Base-by-base conservation (phyloP, 352 stramenopile species). In the Pythium aristosporum region DNA sequence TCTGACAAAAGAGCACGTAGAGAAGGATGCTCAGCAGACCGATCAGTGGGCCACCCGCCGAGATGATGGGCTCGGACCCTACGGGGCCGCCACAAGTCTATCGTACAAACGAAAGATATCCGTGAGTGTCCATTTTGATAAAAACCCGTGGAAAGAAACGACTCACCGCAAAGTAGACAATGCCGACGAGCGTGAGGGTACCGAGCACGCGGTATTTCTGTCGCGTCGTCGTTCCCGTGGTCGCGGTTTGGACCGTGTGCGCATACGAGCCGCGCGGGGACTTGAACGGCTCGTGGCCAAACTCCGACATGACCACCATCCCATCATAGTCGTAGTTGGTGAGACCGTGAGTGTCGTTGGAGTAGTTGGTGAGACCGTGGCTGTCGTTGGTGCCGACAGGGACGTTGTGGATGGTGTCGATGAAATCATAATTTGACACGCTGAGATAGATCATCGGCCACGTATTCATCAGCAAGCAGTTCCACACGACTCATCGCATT, bases 21-120 rank as follows among this genome's bases (percentile, higher is more conserved):
- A 88, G 66, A 16, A 83, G 30, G n/a, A 88, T 73, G 1, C 79
- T 76, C 10, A 89, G 23, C 37, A 93, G 85, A 32, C 85, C 85
- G 7, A 88, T 61, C 32, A 93, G 73, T 15, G 82, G 85, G 0
- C 82, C 82, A 32, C 82, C 57, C 1, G 55, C 30, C 5, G 55
- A 71, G 1, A 74, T 57, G 15, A 79, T 65, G 42, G 82, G 42
- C 7, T 86, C 81, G 28, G 86, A 82, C 16, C 71, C 75, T n/a
- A 97, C 44, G 2, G 55, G 55, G 15, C 55, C 55, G 8, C 55
- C 55, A 53, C 55, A 61, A 12, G 41, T 46, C 55, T 61, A 44
- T 12, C 13, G 12, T 9, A 30, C 25, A 30, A 30, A 28, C 0
- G 25, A 41, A 18, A 41, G 34, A 39, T 3, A 32, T 28, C 20